A percentile compares a stretch with the other conserved stretches of the same genome.
Conservation (phyloP, 1,139 yeast genomes). For the Saccharomyces hybrid region DNA sequence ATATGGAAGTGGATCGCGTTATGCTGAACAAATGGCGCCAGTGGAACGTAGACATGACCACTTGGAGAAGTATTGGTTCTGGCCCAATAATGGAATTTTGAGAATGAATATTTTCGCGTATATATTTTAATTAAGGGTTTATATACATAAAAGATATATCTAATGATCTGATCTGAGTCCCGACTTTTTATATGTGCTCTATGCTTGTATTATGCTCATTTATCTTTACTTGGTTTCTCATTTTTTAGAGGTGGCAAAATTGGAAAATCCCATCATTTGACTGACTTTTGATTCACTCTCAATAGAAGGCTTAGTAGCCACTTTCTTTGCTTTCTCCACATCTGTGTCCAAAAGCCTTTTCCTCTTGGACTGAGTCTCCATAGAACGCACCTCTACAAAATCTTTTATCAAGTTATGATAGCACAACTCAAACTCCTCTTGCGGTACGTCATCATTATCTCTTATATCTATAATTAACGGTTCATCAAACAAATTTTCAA, state of each 20-base stretch:
- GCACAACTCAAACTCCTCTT: constrained; percentile 31
- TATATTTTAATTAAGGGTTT: background rate
- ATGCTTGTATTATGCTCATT: constrained; percentile 3
- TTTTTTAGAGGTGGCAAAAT: constrained; percentile 37
- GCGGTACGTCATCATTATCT: constrained; percentile 30
- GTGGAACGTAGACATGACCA: constrained; percentile 82
- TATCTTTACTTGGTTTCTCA: constrained; percentile 7
- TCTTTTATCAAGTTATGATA: constrained; percentile 23
- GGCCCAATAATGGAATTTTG: constrained; percentile 51
- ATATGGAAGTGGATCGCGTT: constrained; percentile 24
- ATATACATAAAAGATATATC: constrained; percentile 4
- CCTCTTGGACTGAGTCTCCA: background rate
- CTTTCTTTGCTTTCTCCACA: constrained; percentile 14
- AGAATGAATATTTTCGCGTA: background rate
- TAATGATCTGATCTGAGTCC: background rate
- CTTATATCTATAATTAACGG: constrained; percentile 27
- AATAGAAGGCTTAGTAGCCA: background rate
- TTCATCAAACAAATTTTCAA: constrained; percentile 32
- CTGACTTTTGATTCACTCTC: background rate
- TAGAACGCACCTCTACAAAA: constrained; percentile 15
- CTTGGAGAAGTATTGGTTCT: constrained; percentile 61
- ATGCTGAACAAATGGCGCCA: constrained; percentile 59
- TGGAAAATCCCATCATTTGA: constrained; percentile 52
- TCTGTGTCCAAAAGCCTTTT: constrained; percentile 28
- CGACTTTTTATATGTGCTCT: background rate